Conservation (phyloP, 2,329 filamentous ascomycete species). For the Trichoderma brevicompactum region DNA sequence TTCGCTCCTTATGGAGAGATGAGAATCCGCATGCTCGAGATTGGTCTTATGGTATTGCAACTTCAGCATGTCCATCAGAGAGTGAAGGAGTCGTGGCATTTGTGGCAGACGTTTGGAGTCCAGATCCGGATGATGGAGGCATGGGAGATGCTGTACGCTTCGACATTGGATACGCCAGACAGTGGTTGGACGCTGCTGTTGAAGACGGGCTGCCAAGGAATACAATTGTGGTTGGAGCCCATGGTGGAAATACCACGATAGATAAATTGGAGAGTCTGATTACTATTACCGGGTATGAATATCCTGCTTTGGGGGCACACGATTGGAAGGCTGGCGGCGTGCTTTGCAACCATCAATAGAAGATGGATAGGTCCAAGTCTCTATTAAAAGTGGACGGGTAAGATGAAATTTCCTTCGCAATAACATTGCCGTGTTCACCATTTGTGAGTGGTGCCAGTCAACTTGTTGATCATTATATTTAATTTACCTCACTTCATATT, state of each 20-base stretch:
- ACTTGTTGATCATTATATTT: not conserved
- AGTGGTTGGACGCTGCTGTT: slow-evolving; percentile 39
- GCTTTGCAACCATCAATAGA: not conserved
- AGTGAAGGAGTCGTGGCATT: not conserved
- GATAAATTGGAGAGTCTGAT: slow-evolving; percentile 3
- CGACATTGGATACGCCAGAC: slow-evolving; percentile 30
- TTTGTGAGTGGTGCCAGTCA: not conserved
- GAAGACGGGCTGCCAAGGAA: slow-evolving; percentile 19
- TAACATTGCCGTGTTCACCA: not conserved
- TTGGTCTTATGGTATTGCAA: slow-evolving; percentile 3
- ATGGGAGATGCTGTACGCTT: slow-evolving; percentile 17
- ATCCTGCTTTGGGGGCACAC: not conserved
- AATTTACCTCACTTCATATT: not conserved
- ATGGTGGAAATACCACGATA: slow-evolving; percentile 3
- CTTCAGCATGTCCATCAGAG: not conserved
- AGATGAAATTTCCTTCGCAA: not conserved
- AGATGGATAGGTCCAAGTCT: too few relatives aligned
- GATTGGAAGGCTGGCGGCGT: not conserved
- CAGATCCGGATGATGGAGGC: not conserved
- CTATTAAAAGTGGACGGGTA: not conserved
- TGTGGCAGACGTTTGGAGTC: slow-evolving; percentile 1
- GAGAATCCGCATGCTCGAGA: slow-evolving; percentile 3
- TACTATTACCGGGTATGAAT: not conserved
- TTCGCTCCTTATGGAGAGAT: not conserved
- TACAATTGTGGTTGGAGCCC: not conserved